Evolutionary conservation across 148 eudicot species (phyloP).

Genomic region (Selenicereus undatus): DNA sequence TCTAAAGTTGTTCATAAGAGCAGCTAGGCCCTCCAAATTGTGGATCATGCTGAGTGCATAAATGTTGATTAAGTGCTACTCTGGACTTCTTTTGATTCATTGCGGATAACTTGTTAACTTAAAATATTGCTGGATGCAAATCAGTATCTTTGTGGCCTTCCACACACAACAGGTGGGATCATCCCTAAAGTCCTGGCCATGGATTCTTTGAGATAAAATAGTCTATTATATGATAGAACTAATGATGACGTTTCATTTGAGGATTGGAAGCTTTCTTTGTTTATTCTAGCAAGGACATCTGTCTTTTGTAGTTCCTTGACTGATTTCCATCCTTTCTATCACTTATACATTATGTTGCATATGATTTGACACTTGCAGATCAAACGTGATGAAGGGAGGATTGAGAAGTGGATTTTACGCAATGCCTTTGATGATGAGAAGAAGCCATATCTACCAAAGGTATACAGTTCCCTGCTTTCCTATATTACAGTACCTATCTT

Average conservation of each 20-base stretch:
- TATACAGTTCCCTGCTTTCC: conserved; percentile 19
- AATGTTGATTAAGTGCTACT: no score
- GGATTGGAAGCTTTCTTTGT: neutral
- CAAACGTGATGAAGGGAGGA: conserved; percentile 71
- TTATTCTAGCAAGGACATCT: neutral
- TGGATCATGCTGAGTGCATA: no score
- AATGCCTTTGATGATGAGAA: conserved; percentile 90
- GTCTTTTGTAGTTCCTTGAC: neutral
- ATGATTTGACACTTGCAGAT: conserved; percentile 41
- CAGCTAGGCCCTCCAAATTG: no score
- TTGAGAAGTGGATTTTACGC: conserved; percentile 92
- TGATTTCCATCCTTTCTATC: neutral
- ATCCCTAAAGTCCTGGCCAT: conserved; percentile 1
- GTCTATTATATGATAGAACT: neutral
- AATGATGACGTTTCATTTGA: neutral
- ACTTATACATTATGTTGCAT: neutral
- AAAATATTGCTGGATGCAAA: neutral
- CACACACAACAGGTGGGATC: conserved; percentile 61
- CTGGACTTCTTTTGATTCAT: no score
- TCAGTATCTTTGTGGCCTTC: neutral
- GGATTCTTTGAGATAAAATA: neutral
- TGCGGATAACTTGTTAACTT: no score
- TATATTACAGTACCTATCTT: neutral
- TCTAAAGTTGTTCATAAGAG: no score
- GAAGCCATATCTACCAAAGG: conserved; percentile 86